These are phyloP conservation scores for Scedosporium aurantiacum DNA, from an alignment of 2,329 filamentous ascomycete species.

Conservation along the genomic window DNA sequence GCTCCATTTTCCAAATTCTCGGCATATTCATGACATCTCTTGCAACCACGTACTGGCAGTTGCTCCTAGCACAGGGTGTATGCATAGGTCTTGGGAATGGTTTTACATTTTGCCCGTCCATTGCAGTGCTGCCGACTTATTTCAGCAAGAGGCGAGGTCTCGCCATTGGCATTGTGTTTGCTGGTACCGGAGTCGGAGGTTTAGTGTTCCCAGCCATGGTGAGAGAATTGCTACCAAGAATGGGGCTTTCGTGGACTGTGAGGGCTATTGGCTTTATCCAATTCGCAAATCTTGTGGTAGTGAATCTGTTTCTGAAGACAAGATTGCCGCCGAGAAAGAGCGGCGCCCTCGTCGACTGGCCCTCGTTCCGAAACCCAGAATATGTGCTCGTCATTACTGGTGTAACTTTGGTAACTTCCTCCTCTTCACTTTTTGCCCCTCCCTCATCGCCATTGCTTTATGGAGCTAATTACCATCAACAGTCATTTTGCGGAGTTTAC, in stretches of 20 bases:
- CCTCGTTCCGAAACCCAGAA: slow-evolving; percentile 32
- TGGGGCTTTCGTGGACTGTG: slow-evolving; percentile 36
- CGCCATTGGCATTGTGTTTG: slow-evolving; percentile 51
- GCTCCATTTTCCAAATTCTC: slow-evolving; percentile 29
- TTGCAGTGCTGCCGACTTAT: slow-evolving; percentile 57
- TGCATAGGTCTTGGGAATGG: slow-evolving; percentile 47
- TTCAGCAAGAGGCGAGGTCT: slow-evolving; percentile 46
- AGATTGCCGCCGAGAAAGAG: slow-evolving; percentile 28
- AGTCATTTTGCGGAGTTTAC: slow-evolving; percentile 38
- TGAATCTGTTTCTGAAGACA: slow-evolving; percentile 26
- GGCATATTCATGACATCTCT: slow-evolving; percentile 36
- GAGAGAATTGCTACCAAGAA: slow-evolving; percentile 11
- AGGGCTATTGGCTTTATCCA: slow-evolving; percentile 50
- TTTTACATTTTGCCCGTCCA: slow-evolving; percentile 50
- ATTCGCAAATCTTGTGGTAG: slow-evolving; percentile 27
- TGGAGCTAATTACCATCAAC: not conserved
- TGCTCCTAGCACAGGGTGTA: slow-evolving; percentile 43
- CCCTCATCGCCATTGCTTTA: not conserved
- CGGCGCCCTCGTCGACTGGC: slow-evolving; percentile 30
- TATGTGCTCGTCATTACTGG: slow-evolving; percentile 29
- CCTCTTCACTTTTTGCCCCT: slow-evolving; percentile 12
- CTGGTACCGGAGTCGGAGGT: slow-evolving; percentile 48
- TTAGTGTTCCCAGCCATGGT: slow-evolving; percentile 39
- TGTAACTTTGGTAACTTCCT: slow-evolving; percentile 20
- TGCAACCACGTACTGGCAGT: slow-evolving; percentile 40